Conservation (phyloP, 1,139 yeast genomes). For the Kodamaea sp. region DNA sequence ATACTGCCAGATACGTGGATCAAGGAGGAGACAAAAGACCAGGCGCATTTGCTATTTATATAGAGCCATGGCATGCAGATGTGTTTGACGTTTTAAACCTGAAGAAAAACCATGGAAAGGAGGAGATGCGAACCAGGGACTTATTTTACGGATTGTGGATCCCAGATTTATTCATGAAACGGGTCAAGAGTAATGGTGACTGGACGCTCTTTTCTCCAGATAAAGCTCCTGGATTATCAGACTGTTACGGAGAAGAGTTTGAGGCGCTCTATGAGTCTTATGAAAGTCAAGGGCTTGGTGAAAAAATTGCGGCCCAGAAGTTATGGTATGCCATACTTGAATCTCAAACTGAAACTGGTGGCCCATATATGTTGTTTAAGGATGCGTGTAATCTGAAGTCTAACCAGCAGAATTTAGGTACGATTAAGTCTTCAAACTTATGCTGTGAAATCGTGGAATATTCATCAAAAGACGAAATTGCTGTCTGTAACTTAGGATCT, state of each 20-base stretch:
- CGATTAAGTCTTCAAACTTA: slow-evolving; percentile 57
- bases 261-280: slow-evolving; percentile 44
- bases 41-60: slow-evolving; percentile 86
- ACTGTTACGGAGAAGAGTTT: slow-evolving; percentile 52
- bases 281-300: slow-evolving; percentile 41
- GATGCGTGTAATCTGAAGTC: slow-evolving; percentile 57
- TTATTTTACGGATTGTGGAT: slow-evolving; percentile 91
- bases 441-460: slow-evolving; percentile 61
- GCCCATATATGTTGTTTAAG: slow-evolving; percentile 58
- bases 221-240: slow-evolving; percentile 52
- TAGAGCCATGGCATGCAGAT: slow-evolving; percentile 93
- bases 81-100: slow-evolving; percentile 80
- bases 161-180: slow-evolving; percentile 70
- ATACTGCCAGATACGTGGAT: slow-evolving; percentile 89
- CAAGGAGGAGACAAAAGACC: slow-evolving; percentile 96
- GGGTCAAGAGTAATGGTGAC: slow-evolving; percentile 48
- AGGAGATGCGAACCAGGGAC: slow-evolving; percentile 88
- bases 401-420: slow-evolving; percentile 57
- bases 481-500: slow-evolving; percentile 59
- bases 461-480: slow-evolving; percentile 55
- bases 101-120: slow-evolving; percentile 89
- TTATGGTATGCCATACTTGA: slow-evolving; percentile 55
- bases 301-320: slow-evolving; percentile 50
- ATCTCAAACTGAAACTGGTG: slow-evolving; percentile 62
- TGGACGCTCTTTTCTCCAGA: slow-evolving; percentile 62